phyloP scores from a whole-genome alignment of 2,329 filamentous ascomycete genomes.

The Colletotrichum paranaense region DNA sequence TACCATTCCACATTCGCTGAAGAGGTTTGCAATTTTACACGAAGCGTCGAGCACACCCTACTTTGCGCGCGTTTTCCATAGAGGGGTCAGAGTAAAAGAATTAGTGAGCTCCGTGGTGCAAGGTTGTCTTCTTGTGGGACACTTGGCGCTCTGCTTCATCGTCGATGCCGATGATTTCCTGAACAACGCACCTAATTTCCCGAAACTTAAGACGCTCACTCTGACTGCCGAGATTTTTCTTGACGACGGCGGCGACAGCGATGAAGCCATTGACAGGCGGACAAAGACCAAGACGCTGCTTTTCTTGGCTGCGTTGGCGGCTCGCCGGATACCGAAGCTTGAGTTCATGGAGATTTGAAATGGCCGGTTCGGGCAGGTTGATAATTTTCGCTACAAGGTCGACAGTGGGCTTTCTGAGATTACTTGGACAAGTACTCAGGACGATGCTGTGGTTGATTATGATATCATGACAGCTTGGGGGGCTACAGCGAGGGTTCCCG shows the following conservation, averaged over 20 bases:
- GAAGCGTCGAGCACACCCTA: background rate
- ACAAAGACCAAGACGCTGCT: background rate
- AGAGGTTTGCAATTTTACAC: background rate
- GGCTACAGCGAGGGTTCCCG: background rate
- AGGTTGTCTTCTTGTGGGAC: background rate
- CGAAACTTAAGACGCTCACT: background rate
- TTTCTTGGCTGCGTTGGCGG: background rate
- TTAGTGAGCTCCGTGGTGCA: background rate
- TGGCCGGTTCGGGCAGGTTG: background rate
- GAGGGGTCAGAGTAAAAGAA: background rate
- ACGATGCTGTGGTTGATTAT: background rate
- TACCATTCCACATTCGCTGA: background rate
- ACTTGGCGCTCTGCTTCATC: background rate
- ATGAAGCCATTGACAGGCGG: background rate
- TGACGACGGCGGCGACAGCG: background rate
- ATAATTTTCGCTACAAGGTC: background rate
- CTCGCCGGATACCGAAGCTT: background rate
- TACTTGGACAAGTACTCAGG: background rate
- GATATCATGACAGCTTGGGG: background rate
- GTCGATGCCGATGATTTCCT: conserved; percentile 4
- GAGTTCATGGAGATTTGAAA: conserved; percentile 10
- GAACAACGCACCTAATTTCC: background rate
- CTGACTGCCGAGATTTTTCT: background rate
- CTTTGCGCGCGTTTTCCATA: background rate
- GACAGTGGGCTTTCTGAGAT: background rate